A percentile compares a stretch with the other conserved stretches of the same genome.
phyloP scores from a whole-genome alignment of 1,284 basidiomycete species.

The Coriolopsis trogii region DNA sequence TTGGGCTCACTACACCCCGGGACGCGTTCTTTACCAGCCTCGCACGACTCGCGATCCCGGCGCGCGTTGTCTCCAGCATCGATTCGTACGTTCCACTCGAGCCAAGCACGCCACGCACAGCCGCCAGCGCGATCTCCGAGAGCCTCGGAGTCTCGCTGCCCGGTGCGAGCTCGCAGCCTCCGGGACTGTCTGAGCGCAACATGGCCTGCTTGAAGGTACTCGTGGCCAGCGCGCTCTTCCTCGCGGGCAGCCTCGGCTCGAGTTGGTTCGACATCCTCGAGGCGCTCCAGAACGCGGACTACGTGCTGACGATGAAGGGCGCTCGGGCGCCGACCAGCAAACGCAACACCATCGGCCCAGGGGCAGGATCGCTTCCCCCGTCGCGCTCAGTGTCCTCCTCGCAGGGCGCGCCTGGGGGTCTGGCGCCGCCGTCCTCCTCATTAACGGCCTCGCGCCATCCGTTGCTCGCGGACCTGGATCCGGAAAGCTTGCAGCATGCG shows the following conservation, averaged over 20 bases:
- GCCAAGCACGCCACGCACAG: slow-evolving; percentile 63
- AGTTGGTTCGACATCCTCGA: slow-evolving; percentile 94
- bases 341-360: slow-evolving; percentile 40
- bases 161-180: slow-evolving; percentile 46
- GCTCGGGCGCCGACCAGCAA: slow-evolving; percentile 35
- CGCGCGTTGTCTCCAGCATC: slow-evolving; percentile 83
- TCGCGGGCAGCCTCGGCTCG: slow-evolving; percentile 82
- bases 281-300: slow-evolving; percentile 90
- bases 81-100: slow-evolving; percentile 64
- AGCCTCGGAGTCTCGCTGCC: slow-evolving; percentile 64
- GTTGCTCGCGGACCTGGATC: slow-evolving; percentile 73
- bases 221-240: slow-evolving; percentile 77
- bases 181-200: slow-evolving; percentile 86
- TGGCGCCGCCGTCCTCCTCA: slow-evolving; percentile 10
- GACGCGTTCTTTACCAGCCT: slow-evolving; percentile 91
- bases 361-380: slow-evolving; percentile 33
- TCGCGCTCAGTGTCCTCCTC: slow-evolving; percentile 23
- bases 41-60: slow-evolving; percentile 87
- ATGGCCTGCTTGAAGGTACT: slow-evolving; percentile 88
- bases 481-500: slow-evolving; percentile 69
- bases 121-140: slow-evolving; percentile 64
- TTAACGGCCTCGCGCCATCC: slow-evolving; percentile 47
- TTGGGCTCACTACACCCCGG: slow-evolving; percentile 83
- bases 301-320: slow-evolving; percentile 74
- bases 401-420: background rate